Evolutionary conservation across 2,329 filamentous ascomycete species (phyloP).

Genomic region (Cephalotrichum gorgonifer): DNA sequence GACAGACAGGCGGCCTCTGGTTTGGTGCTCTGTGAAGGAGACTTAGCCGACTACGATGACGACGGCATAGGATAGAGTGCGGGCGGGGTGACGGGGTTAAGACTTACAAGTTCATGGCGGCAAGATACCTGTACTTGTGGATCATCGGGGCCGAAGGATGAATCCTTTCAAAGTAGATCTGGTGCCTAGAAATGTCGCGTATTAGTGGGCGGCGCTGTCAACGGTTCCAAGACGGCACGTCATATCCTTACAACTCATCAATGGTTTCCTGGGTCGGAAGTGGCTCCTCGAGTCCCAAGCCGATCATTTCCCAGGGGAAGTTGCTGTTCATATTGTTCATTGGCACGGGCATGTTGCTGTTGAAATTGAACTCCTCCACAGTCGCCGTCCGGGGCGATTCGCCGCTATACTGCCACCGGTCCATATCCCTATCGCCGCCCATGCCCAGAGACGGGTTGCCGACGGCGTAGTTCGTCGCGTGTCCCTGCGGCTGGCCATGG

Average conservation of each 20-base stretch:
- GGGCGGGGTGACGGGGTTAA: neutral
- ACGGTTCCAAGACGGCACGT: neutral
- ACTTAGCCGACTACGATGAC: too few relatives aligned
- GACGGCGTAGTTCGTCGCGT: slow-evolving; percentile 9
- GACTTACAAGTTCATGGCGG: slow-evolving; percentile 70
- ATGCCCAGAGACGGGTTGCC: slow-evolving; percentile 35
- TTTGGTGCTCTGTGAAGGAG: slow-evolving; percentile 53
- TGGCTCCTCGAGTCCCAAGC: slow-evolving; percentile 48
- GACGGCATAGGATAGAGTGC: too few relatives aligned
- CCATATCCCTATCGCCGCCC: slow-evolving; percentile 33
- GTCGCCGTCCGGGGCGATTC: slow-evolving; percentile 39
- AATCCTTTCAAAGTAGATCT: slow-evolving; percentile 84
- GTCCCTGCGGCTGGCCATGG: slow-evolving; percentile 18
- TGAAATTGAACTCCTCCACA: slow-evolving; percentile 51
- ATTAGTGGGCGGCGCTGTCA: slow-evolving; percentile 1
- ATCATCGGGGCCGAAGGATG: slow-evolving; percentile 82
- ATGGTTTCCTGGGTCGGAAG: slow-evolving; percentile 52
- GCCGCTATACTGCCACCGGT: slow-evolving; percentile 43
- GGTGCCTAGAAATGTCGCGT: slow-evolving; percentile 40
- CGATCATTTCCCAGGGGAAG: slow-evolving; percentile 72
- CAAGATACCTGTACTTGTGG: slow-evolving; percentile 76
- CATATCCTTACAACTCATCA: slow-evolving; percentile 61
- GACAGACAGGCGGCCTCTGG: slow-evolving; percentile 73
- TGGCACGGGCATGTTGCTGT: slow-evolving; percentile 34
- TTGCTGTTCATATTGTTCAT: slow-evolving; percentile 41